These are phyloP conservation scores for Leccinum broughii DNA, from an alignment of 768 basidiomycete species.

Conservation along the genomic window DNA sequence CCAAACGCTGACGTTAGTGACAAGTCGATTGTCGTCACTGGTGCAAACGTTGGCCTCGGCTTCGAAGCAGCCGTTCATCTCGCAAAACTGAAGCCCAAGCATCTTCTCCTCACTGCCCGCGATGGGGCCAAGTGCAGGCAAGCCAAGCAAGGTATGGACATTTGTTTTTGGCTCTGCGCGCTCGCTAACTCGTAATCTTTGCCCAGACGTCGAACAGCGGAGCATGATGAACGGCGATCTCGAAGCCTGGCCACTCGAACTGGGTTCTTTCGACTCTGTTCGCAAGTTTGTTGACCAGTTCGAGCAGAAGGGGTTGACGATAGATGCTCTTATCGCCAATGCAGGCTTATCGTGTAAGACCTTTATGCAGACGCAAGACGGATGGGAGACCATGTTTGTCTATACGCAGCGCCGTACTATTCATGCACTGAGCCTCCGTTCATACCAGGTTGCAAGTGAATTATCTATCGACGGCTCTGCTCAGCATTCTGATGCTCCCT, in stretches of 20 bases:
- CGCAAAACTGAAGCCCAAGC: conserved; percentile 26
- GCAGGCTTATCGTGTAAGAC: conserved; percentile 23
- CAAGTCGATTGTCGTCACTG: conserved; percentile 27
- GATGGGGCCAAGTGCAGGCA: conserved; percentile 23
- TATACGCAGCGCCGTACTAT: neutral
- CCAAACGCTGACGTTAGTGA: conserved; percentile 20
- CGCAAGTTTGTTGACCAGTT: conserved; percentile 31
- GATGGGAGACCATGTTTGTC: conserved; percentile 39
- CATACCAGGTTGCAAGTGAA: conserved; percentile 33
- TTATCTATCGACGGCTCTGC: conserved; percentile 36
- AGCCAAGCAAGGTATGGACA: conserved; percentile 19
- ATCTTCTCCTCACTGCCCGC: conserved; percentile 28
- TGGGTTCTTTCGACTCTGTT: conserved; percentile 36
- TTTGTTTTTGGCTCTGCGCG: neutral
- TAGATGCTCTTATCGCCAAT: conserved; percentile 35
- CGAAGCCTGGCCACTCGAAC: conserved; percentile 37
- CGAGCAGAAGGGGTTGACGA: conserved; percentile 26
- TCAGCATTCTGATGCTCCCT: conserved; percentile 38
- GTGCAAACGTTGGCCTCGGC: conserved; percentile 33
- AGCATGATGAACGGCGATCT: conserved; percentile 7
- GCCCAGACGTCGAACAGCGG: conserved; percentile 21
- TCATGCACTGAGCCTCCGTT: neutral
- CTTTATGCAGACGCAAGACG: conserved; percentile 33
- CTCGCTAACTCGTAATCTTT: neutral
- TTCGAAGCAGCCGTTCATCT: conserved; percentile 30